Percentiles rank a stretch among this genome's conserved stretches.
phyloP scores from a whole-genome alignment of 1,139 yeast genomes.

The Suzukiozyma palmioleophila region DNA sequence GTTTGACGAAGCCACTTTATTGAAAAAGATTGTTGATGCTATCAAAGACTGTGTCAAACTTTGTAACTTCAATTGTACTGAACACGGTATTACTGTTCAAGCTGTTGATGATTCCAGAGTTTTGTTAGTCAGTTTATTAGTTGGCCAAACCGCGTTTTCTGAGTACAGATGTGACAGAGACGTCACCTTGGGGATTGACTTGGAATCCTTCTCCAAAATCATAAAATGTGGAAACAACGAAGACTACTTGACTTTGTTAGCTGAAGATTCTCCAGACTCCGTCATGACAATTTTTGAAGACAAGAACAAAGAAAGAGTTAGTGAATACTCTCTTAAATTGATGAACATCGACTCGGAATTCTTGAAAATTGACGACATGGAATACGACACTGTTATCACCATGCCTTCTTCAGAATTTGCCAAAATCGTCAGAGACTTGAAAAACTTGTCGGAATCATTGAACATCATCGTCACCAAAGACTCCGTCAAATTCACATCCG shows the following conservation, averaged over 20 bases:
- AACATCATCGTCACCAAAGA: conserved; percentile 87
- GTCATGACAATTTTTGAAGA: conserved; percentile 87
- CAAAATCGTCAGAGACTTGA: conserved; percentile 85
- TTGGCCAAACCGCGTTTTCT: conserved; percentile 86
- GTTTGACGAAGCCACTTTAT: conserved; percentile 85
- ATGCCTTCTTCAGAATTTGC: conserved; percentile 89
- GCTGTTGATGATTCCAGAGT: conserved; percentile 98
- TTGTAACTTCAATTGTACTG: conserved; percentile 95
- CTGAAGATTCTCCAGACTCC: conserved; percentile 87
- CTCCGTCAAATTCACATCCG: conserved; percentile 83
- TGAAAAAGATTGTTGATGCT: conserved; percentile 89
- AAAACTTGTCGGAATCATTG: conserved; percentile 81
- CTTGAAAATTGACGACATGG: conserved; percentile 90
- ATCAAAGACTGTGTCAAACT: conserved; percentile 90
- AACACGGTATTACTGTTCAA: conserved; percentile 91
- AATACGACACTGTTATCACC: conserved; percentile 78
- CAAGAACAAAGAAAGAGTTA: conserved; percentile 81
- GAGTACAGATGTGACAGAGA: conserved; percentile 96
- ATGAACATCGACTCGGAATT: conserved; percentile 97
- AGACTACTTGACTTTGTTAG: conserved; percentile 82
- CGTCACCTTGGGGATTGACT: conserved; percentile 86
- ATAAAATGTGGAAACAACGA: conserved; percentile 89
- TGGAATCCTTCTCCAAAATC: conserved; percentile 80
- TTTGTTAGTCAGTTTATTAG: conserved; percentile 79
- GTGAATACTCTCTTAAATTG: conserved; percentile 86